phyloP scores from a whole-genome alignment of 75 land plant species.

The Azolla pinnata region DNA sequence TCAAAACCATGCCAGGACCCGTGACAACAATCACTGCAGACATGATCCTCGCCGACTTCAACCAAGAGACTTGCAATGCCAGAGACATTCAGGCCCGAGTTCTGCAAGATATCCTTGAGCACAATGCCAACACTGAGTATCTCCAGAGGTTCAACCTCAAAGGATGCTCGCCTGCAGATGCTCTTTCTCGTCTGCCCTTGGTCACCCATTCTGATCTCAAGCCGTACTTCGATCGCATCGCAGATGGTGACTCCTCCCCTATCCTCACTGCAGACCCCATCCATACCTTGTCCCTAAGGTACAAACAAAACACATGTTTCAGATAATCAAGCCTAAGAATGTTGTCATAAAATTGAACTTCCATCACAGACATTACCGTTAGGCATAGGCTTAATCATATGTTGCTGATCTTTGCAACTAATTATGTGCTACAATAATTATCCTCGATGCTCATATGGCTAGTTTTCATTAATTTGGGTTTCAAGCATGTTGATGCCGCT shows the following conservation, averaged over 20 bases:
- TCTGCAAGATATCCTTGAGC: slow-evolving; percentile 31
- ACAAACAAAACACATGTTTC: too few relatives aligned
- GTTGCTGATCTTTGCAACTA: background rate
- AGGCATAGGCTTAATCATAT: background rate
- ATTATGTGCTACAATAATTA: background rate
- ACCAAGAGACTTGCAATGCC: slow-evolving; percentile 27
- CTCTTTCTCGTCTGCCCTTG: slow-evolving; percentile 38
- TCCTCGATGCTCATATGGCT: too few relatives aligned
- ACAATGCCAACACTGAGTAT: slow-evolving; percentile 37
- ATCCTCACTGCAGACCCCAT: slow-evolving; percentile 40
- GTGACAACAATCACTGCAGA: too few relatives aligned
- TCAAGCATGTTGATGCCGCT: too few relatives aligned
- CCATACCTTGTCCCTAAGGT: slow-evolving; percentile 40
- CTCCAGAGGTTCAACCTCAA: slow-evolving; percentile 17
- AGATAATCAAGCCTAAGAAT: background rate
- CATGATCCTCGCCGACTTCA: too few relatives aligned
- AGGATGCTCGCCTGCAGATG: slow-evolving; percentile 16
- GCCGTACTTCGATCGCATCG: slow-evolving; percentile 45
- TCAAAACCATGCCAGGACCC: too few relatives aligned
- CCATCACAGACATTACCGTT: background rate
- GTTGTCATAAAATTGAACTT: background rate
- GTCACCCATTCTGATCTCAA: slow-evolving; percentile 31
- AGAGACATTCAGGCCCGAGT: slow-evolving; percentile 23
- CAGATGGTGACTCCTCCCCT: slow-evolving; percentile 44
- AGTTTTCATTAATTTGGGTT: too few relatives aligned